phyloP scores from a whole-genome alignment of 106 monocot genomes.

The Apostasia shenzhenica region DNA sequence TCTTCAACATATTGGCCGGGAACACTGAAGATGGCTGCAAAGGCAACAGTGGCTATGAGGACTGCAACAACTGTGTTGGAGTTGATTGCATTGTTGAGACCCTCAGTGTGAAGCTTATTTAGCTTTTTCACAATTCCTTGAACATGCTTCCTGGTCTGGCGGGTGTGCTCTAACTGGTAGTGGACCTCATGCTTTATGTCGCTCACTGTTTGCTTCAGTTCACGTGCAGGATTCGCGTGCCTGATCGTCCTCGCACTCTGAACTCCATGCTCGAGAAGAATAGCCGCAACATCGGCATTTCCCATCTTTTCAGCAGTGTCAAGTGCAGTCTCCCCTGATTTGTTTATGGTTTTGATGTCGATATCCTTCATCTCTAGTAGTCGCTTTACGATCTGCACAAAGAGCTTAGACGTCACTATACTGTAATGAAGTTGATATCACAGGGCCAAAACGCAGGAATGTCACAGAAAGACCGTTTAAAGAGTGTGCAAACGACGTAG shows the following conservation, averaged over 20 bases:
- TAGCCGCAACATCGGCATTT: conserved; percentile 22
- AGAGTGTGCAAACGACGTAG: too few relatives aligned
- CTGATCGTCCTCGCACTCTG: conserved; percentile 31
- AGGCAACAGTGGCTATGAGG: conserved; percentile 66
- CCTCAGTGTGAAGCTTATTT: conserved; percentile 61
- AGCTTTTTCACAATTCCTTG: conserved; percentile 49
- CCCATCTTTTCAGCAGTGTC: conserved; percentile 55
- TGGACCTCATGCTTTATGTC: conserved; percentile 70
- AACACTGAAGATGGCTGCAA: conserved; percentile 65
- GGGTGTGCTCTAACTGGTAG: conserved; percentile 53
- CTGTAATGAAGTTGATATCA: too few relatives aligned
- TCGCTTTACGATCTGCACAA: conserved; percentile 36
- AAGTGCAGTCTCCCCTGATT: conserved; percentile 49
- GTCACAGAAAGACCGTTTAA: too few relatives aligned
- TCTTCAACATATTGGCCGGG: conserved; percentile 45
- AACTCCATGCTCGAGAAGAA: conserved; percentile 28
- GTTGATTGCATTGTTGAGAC: conserved; percentile 72
- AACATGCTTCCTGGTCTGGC: conserved; percentile 52
- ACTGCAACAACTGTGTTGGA: conserved; percentile 69
- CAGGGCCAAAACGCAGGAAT: too few relatives aligned
- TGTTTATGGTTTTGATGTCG: conserved; percentile 41
- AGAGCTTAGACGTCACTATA: not conserved
- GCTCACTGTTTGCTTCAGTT: conserved; percentile 58
- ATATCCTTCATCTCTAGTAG: conserved; percentile 32
- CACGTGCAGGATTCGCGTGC: conserved; percentile 33